Base-by-base conservation (phyloP, 2,329 filamentous ascomycete species). In the Trichoderma harzianum region DNA sequence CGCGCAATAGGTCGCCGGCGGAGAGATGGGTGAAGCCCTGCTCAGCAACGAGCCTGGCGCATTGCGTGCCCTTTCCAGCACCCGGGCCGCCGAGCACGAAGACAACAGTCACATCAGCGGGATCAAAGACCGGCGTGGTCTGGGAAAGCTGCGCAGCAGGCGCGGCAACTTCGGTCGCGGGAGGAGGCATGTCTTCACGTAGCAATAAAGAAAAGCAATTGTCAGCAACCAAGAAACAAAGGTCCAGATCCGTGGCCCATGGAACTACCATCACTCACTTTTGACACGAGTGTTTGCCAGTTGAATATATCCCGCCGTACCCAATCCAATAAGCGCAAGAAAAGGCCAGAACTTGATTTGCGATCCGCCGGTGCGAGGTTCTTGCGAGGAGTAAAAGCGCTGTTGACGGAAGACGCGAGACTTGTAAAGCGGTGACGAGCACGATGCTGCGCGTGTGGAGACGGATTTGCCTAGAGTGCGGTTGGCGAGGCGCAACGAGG, bases 81-180 rank as follows among this genome's bases (percentile, higher is more conserved):
- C 96, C 96, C 16, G 96, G 96, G 3, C 96, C 96, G 81, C 95
- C 95, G 73, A 99, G 94, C 74, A 98, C 94, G 85, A 97, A 98
- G 82, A 99, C 85, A 72, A 98, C 95, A n/a, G 94, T 96, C 36
- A 97, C 93, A 72, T 94, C 87, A 71, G 89, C 79, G 64, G 91
- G 84, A 72, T 89, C 91, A 87, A 97, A 98, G 78, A 90, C 89
- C 5, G 95, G 92, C 39, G 80, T 78, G 24, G 77, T 79, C 81
- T 91, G 91, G 74, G 84, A 80, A 78, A 84, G 83, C 78, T 80
- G 81, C 76, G 78, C 81, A 77, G 81, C 81, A 75, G 83, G 81
- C 74, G 80, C 78, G 76, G 81, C 77, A 75, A 79, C 75, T 72
- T 78, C 77, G 76, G 79, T 76, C 57, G 74, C 61, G 74, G 81